Evolutionary conservation across 2,329 filamentous ascomycete species (phyloP), one percentile per base, ranked within the genome.

Genomic region (Pyrenophora tritici-repentis): DNA sequence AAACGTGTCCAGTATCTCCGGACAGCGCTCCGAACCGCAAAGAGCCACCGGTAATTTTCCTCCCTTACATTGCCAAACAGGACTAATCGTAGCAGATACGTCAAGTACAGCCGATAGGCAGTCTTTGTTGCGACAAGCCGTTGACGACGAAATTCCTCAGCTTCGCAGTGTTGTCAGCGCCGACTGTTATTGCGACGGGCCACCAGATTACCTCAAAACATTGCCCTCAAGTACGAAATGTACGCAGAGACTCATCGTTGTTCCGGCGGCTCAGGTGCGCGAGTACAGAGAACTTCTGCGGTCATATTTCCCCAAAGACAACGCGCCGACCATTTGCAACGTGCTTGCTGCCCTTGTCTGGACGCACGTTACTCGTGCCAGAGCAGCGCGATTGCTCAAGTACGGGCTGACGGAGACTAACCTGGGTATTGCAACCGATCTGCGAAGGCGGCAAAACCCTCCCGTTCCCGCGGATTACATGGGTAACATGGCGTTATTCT

Each of bases 351-450:
- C 70, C 14, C 44, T 73, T 24, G 59, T 71, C 10, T 73, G 70
- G 70, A 70, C 67, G n/a, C 67, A 72, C 34, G 59, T 70, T 29
- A 72, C 68, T 36, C 65, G 70, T 14, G 68, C 70, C 39, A 61
- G 70, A 56, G 62, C 60, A 34, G 34, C 40, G 4, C 61, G 65
- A 37, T 41, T 69, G 33, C 36, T 44, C 13, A 36, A 57, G n/a
- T 55, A 51, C 35, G 56, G 55, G 3, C 38, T 65, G 35, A 52
- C 61, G 13, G 47, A 64, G 35, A 67, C 68, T 2, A 68, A 59
- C 14, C 50, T 67, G 24, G 68, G 65, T 3, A 67, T 72, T 24
- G 66, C 68, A 13, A 67, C 64, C 7, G 67, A 73, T 31, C 29
- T 67, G 31, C 67, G 70, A 36, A 62, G 53, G 44, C 58, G 67